These are phyloP conservation scores for Talaromyces thailandensis DNA, from an alignment of 495 filamentous ascomycete species.

Conservation along the genomic window DNA sequence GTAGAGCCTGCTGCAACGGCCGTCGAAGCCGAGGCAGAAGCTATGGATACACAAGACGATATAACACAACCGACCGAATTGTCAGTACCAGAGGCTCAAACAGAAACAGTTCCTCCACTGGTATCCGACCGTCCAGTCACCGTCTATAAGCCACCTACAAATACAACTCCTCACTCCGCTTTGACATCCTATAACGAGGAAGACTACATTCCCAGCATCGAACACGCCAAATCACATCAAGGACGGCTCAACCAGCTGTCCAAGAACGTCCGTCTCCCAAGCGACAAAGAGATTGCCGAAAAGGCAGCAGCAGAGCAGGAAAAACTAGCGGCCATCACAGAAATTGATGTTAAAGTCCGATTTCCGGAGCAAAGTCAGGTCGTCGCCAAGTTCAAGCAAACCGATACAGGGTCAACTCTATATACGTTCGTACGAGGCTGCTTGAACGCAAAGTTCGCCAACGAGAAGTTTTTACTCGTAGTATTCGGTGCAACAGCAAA, in stretches of 20 bases:
- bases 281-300: constrained; percentile 41
- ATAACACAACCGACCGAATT: constrained; percentile 12
- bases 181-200: constrained; percentile 52
- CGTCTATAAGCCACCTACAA: constrained; percentile 68
- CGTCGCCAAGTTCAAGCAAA: constrained; percentile 50
- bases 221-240: constrained; percentile 78
- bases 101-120: constrained; percentile 11
- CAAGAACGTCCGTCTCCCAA: constrained; percentile 54
- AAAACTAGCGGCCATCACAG: constrained; percentile 51
- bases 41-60: constrained; percentile 1
- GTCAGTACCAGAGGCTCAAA: constrained; percentile 15
- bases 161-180: constrained; percentile 66
- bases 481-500: constrained; percentile 14
- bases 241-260: constrained; percentile 52
- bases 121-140: constrained; percentile 43
- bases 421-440: constrained; percentile 56
- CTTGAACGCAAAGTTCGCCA: constrained; percentile 22
- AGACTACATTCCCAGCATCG: constrained; percentile 76
- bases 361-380: constrained; percentile 77
- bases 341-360: constrained; percentile 70
- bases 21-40: constrained; percentile 10
- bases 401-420: constrained; percentile 53
- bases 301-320: constrained; percentile 45
- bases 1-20: constrained; percentile 11
- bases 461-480: constrained; percentile 44